Base-by-base conservation (phyloP, 2,329 filamentous ascomycete genomes). In the Leptodontidium sp. region DNA sequence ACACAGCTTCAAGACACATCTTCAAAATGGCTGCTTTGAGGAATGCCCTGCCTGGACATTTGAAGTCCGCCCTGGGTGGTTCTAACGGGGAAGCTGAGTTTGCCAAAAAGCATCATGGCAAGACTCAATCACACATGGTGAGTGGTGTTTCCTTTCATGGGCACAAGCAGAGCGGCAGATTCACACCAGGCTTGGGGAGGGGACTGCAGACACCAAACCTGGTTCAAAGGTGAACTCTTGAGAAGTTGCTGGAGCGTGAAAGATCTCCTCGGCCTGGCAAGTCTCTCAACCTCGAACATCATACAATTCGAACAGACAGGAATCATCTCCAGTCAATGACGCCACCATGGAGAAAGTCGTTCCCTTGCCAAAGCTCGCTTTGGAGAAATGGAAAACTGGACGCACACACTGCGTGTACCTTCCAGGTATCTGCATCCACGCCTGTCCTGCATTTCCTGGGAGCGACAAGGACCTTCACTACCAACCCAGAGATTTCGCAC, bases 41-140 rank as follows among this genome's bases (percentile, higher is more conserved):
- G 85, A 90, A 88, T 82, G 92, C 93, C 73, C 84, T 98, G 76
- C 93, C 94, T 73, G 86, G 92, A 53, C 95, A 97, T 86, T 87
- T 98, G 77, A 95, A 93, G 69, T 66, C 78, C 40, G 75, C 74
- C 57, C 71, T 78, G 24, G 79, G 78, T 38, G 58, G n/a, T 38
- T 24, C 38, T 43, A 53, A 17, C 69, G 80, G 79, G 73, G 83
- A 80, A 72, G 82, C 80, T 75, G 85, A 81, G 71, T 82, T 89
- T 73, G 83, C 86, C 76, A 85, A 86, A 75, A 89, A 90, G 80
- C 92, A 93, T 80, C 91, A 94, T 81, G 92, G 92, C 83, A 94
- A 94, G 88, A 92, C 91, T 75, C 91, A 92, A 81, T 93, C 91
- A 70, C 92, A 94, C 82, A 92, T 94, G 89, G 92, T 92, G 83